phyloP scores from a whole-genome alignment of 1,139 yeast genomes.

The Suhomyces yuchorum region DNA sequence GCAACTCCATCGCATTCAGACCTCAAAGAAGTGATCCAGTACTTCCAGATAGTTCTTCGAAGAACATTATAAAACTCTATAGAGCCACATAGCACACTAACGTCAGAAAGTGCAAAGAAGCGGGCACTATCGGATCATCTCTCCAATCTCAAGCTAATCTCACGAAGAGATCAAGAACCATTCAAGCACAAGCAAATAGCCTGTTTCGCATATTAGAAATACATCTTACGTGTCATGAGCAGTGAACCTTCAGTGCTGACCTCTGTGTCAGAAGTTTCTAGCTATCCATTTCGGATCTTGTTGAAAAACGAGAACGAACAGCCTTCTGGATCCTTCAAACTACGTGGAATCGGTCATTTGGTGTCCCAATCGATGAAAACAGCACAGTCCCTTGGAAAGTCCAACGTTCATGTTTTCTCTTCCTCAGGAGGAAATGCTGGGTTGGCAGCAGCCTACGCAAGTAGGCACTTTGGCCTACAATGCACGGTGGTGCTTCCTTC shows the following conservation, averaged over 20 bases:
- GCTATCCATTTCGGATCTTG: conserved; percentile 32
- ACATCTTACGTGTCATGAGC: no score
- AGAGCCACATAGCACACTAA: no score
- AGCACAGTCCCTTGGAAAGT: conserved; percentile 21
- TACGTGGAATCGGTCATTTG: conserved; percentile 43
- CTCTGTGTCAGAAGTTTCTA: conserved; percentile 23
- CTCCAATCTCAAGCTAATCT: no score
- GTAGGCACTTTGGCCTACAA: conserved; percentile 26
- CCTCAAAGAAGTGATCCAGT: no score
- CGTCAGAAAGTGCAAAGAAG: no score
- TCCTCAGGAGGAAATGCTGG: conserved; percentile 53
- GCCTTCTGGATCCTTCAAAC: conserved; percentile 45
- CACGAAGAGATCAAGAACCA: no score
- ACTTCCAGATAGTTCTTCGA: no score
- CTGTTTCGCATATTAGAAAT: no score
- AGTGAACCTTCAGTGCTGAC: conserved; percentile 21
- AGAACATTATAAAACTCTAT: no score
- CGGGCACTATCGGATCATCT: no score
- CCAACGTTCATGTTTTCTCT: conserved; percentile 35
- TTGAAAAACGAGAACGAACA: conserved; percentile 45
- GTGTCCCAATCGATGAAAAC: conserved; percentile 25
- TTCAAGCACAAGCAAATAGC: no score
- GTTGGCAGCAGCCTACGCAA: conserved; percentile 45
- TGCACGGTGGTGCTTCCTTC: conserved; percentile 47
- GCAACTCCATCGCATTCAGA: neutral